Percentiles rank a stretch among this genome's conserved stretches.
These are phyloP conservation scores for Teratosphaeria destructans DNA, from an alignment of 2,329 filamentous ascomycete species.

Conservation along the genomic window DNA sequence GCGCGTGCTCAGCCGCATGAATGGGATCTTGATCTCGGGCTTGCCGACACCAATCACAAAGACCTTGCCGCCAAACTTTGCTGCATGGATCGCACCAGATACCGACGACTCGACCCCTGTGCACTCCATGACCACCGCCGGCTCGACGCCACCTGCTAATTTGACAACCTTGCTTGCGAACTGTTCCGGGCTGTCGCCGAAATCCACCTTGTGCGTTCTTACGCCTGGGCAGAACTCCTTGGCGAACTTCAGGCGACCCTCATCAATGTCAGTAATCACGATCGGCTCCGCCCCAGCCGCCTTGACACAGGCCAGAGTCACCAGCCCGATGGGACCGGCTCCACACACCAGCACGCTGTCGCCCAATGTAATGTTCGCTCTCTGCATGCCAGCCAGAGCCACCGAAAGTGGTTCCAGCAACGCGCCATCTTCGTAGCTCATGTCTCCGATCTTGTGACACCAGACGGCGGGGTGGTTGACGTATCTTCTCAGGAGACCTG, in stretches of 20 bases:
- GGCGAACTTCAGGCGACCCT: slow-evolving; percentile 73
- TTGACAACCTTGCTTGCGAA: slow-evolving; percentile 58
- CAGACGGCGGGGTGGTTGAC: slow-evolving; percentile 89
- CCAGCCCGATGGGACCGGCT: slow-evolving; percentile 85
- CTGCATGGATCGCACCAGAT: slow-evolving; percentile 72
- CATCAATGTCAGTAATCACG: slow-evolving; percentile 90
- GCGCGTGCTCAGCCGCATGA: slow-evolving; percentile 82
- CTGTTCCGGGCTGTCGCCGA: slow-evolving; percentile 54
- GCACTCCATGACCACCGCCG: slow-evolving; percentile 76
- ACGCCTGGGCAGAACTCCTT: slow-evolving; percentile 71
- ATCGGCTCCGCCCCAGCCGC: slow-evolving; percentile 85
- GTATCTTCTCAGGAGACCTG: slow-evolving; percentile 79
- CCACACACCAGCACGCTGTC: slow-evolving; percentile 85
- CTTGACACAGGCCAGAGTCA: slow-evolving; percentile 72
- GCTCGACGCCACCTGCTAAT: slow-evolving; percentile 68
- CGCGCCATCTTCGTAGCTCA: slow-evolving; percentile 85
- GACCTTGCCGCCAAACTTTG: slow-evolving; percentile 92
- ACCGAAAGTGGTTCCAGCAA: slow-evolving; percentile 86
- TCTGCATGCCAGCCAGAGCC: slow-evolving; percentile 76
- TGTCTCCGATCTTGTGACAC: slow-evolving; percentile 92
- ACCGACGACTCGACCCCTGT: slow-evolving; percentile 90
- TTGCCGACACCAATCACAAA: slow-evolving; percentile 94
- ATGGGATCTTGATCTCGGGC: slow-evolving; percentile 90
- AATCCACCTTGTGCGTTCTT: slow-evolving; percentile 68
- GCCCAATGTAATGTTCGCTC: slow-evolving; percentile 69